Base-by-base conservation (phyloP, 768 basidiomycete species). In the Cyathus striatus region DNA sequence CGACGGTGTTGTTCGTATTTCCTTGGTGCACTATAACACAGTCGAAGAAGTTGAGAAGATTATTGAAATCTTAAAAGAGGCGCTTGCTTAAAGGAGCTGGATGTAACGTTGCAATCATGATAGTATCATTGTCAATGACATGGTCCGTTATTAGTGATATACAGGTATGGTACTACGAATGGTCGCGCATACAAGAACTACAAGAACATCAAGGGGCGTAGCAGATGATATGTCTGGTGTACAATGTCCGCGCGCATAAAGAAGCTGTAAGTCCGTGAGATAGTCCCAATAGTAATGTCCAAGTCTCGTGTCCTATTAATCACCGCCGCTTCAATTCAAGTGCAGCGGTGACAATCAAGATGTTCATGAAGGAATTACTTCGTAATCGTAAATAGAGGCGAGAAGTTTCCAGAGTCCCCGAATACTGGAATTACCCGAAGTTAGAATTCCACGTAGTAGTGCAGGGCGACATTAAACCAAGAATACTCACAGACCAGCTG, bases 21-120 rank as follows among this genome's bases (percentile, higher is more conserved):
- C 85, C 2, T 57, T 90, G 21, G 84, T 87, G 18, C 88, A 90
- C 51, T 87, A 89, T 52, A 88, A 89, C 53, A 89, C 87, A 0
- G 65, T 83, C 3, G 73, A 79, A 45, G 85, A 90, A 51, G 84
- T 86, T 1, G 59, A 78, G 42, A 64, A 49, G 52, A 80, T 90
- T 48, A 71, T 87, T 23, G 61, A 61, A 0, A 60, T 80, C 37
- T 55, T 86, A 42, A 70, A 75, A 46, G 76, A 78, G 47, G 62
- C 76, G 18, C 55, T 85, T 18, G 54, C 52, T 24, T 58, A 43
- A 50, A 39, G 12, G 20, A 37, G 6, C 18, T 14, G 35, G 38
- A 40, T 13, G 38, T 40, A 25, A 21, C 6, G 9, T 6, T 13
- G n/a, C 6, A 17, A 10, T 23, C 18, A 21, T 13, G 9, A 40